These are phyloP conservation scores for Juglanconis sp. DNA, from an alignment of 2,329 filamentous ascomycete genomes.

Conservation along the genomic window DNA sequence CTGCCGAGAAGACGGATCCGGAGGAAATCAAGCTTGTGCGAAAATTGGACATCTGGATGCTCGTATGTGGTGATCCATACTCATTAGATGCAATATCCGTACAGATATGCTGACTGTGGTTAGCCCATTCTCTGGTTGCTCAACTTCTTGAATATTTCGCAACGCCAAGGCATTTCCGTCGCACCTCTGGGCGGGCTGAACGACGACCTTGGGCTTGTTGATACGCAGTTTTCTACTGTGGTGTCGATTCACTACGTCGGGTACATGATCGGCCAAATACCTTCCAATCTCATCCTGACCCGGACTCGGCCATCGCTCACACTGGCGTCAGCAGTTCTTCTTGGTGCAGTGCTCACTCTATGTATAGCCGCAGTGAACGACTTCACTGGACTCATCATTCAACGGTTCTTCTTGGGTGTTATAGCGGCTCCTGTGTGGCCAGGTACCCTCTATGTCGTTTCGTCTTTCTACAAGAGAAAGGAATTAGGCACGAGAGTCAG, in stretches of 20 bases:
- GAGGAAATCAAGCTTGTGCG: conserved; percentile 6
- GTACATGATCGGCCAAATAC: conserved; percentile 46
- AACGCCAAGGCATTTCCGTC: background rate
- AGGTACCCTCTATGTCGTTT: conserved; percentile 49
- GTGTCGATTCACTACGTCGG: conserved; percentile 2
- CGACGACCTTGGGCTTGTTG: background rate
- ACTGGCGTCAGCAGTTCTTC: conserved; percentile 20
- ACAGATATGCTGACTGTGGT: background rate
- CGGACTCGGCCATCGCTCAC: conserved; percentile 28
- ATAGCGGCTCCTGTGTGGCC: conserved; percentile 34
- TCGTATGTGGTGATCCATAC: background rate
- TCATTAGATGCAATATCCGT: too few species aligned
- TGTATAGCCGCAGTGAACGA: background rate
- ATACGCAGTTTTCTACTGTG: background rate
- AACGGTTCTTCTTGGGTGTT: conserved; percentile 40
- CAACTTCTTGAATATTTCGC: conserved; percentile 4
- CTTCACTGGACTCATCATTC: conserved; percentile 34
- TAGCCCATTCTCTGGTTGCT: conserved; percentile 6
- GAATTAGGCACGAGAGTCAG: conserved; percentile 61
- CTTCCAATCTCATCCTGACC: conserved; percentile 41
- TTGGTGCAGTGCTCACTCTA: conserved; percentile 31
- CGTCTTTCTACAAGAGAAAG: conserved; percentile 62
- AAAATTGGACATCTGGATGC: conserved; percentile 3
- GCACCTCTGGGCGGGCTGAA: background rate
- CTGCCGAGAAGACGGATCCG: conserved; percentile 6